Evolutionary conservation across 2,329 filamentous ascomycete species (phyloP).

Genomic region (Ceratocystiopsis minuta): DNA sequence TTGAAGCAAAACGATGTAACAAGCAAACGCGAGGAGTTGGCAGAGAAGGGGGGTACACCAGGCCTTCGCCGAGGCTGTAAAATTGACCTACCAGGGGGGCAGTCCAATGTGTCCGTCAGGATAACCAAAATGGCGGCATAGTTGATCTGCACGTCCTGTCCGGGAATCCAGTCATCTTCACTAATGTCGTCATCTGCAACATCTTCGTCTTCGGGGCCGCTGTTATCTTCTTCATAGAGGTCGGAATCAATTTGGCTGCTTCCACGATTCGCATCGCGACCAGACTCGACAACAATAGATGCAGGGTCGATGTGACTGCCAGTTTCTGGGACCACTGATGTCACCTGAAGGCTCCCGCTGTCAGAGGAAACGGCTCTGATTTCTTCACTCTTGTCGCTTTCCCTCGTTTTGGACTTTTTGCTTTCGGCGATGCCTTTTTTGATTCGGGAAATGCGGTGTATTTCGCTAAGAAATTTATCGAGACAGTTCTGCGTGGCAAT

Average conservation of each 20-base stretch:
- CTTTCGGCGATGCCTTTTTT: conserved; percentile 87
- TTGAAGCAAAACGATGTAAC: no score
- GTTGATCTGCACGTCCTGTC: conserved; percentile 90
- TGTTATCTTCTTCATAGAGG: conserved; percentile 53
- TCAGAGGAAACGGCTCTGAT: no score
- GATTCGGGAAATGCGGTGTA: conserved; percentile 81
- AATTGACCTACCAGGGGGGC: conserved; percentile 26
- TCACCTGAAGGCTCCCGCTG: no score
- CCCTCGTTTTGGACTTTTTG: conserved; percentile 43
- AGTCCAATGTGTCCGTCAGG: conserved; percentile 72
- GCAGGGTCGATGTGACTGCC: no score
- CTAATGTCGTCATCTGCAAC: conserved; percentile 44
- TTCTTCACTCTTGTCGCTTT: no score
- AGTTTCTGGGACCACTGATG: no score
- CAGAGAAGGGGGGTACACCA: no score
- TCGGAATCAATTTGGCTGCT: conserved; percentile 12
- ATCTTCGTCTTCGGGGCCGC: conserved; percentile 92
- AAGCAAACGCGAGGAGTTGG: no score
- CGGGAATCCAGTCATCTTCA: conserved; percentile 92
- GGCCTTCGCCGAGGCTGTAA: no score
- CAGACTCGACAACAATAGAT: no score
- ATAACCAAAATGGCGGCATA: conserved; percentile 85
- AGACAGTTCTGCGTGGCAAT: conserved; percentile 77
- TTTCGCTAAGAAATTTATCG: conserved; percentile 81
- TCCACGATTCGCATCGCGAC: no score